A percentile compares a stretch with the other conserved stretches of the same genome.
Conservation (phyloP, 805 yeast species). For the Ogataea zsoltii region DNA sequence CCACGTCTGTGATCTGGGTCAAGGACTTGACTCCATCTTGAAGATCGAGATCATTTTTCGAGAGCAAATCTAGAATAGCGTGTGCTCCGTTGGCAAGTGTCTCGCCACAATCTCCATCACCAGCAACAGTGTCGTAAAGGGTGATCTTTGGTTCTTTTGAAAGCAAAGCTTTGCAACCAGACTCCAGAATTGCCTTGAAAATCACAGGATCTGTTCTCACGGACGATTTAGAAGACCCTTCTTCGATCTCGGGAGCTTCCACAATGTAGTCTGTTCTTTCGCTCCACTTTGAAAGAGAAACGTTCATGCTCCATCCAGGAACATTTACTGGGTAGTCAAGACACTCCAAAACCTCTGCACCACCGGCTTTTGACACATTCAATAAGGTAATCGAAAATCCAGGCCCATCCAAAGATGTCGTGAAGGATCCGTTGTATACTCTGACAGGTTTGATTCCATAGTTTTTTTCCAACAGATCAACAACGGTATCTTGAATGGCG, state of each 20-base stretch:
- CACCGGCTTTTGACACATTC: conserved; percentile 56
- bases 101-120: conserved; percentile 95
- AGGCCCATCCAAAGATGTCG: conserved; percentile 85
- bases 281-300: conserved; percentile 24
- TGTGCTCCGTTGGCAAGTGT: conserved; percentile 81
- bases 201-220: conserved; percentile 30
- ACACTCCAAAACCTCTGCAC: conserved; percentile 44
- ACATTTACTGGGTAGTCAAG: conserved; percentile 74
- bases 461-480: conserved; percentile 48
- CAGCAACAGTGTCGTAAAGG: conserved; percentile 77
- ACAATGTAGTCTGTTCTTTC: conserved; percentile 16
- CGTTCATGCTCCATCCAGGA: conserved; percentile 70
- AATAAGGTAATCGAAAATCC: conserved; percentile 83
- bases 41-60: conserved; percentile 34
- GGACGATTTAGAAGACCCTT: conserved; percentile 28
- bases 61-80: conserved; percentile 57
- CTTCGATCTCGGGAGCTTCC: conserved; percentile 27
- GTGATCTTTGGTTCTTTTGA: conserved; percentile 77
- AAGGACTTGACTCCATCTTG: conserved; percentile 55
- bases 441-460: conserved; percentile 64
- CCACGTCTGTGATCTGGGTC: conserved; percentile 69
- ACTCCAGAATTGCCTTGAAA: conserved; percentile 35
- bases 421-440: conserved; percentile 69
- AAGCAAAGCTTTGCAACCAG: conserved; percentile 51
- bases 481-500: conserved; percentile 62